Base-by-base conservation (phyloP, 2,329 filamentous ascomycete species). In the Diaporthe sp. region DNA sequence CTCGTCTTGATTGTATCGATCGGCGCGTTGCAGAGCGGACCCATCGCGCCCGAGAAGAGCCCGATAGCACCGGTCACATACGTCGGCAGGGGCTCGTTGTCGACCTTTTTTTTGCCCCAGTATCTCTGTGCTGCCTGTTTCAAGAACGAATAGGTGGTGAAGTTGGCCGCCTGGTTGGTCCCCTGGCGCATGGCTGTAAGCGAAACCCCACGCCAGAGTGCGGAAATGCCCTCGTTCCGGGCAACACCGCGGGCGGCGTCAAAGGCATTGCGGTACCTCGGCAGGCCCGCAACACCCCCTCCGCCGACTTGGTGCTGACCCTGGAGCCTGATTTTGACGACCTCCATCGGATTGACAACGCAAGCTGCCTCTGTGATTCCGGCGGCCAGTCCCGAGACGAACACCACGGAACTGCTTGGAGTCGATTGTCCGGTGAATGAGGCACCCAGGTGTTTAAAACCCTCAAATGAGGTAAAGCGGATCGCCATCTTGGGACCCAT, bases 1-100 rank as follows among this genome's bases (percentile, higher is more conserved):
- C 54, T 57, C 30, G 54, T 57, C 6, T 57, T 57, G 15, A 57
- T 35, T 9, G 54, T 57, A 30, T 57, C 54, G 54, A 57, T 35
- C 54, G 54, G 54, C 54, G 54, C 54, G 54, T 57, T 57, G 54
- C 54, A 57, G 28, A 57, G 54, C 54, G 54, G 54, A 8, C 54
- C 54, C 54, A 57, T 57, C 0, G 54, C 54, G 30, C 54, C 54
- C 30, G 54, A 57, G 54, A 57, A 57, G 30, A 57, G 30, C 30
- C 54, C 54, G 54, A 57, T 57, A 5, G 30, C 28, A 35, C 54
- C 54, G 5, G 54, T 57, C 54, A 57, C 54, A 57, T 57, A 57
- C 28, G 54, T 35, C 17, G 54, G 54, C 54, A 57, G 30, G 30
- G 54, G 28, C 28, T 28, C 54, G 22, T 57, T 47, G 42, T 22